phyloP scores from a whole-genome alignment of 345 rosid species.

The Odontarrhena argentea region DNA sequence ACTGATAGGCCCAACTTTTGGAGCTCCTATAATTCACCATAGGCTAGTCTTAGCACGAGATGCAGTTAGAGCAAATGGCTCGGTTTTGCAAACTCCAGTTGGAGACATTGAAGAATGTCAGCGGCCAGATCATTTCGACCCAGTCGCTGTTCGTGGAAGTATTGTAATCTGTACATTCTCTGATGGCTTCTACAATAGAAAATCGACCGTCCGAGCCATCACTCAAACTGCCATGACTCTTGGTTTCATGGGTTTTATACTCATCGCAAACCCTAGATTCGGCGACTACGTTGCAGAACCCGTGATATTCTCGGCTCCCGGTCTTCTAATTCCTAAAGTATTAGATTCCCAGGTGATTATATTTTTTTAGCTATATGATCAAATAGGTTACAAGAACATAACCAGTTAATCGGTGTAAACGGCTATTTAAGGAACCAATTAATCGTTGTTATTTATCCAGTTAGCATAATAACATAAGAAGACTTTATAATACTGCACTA shows the following conservation, averaged over 20 bases:
- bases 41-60: slow-evolving; percentile 73
- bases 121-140: slow-evolving; percentile 61
- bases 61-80: slow-evolving; percentile 50
- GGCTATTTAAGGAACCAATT: too few relatives aligned
- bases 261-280: slow-evolving; percentile 61
- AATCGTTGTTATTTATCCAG: too few relatives aligned
- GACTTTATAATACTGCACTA: too few relatives aligned
- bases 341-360: slow-evolving; percentile 61
- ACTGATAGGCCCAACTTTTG: slow-evolving; percentile 60
- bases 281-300: slow-evolving; percentile 77
- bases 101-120: slow-evolving; percentile 74
- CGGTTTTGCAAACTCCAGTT: slow-evolving; percentile 50
- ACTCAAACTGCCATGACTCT: slow-evolving; percentile 60
- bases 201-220: slow-evolving; percentile 61
- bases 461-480: too few relatives aligned
- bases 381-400: too few relatives aligned
- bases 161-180: slow-evolving; percentile 78
- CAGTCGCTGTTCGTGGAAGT: slow-evolving; percentile 50
- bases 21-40: slow-evolving; percentile 47
- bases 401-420: too few relatives aligned
- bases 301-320: slow-evolving; percentile 53
- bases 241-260: slow-evolving; percentile 62
- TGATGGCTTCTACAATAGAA: slow-evolving; percentile 60
- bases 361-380: too few relatives aligned
- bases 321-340: slow-evolving; percentile 63